Conservation (phyloP, 495 filamentous ascomycete species). For the Podospora sp. region DNA sequence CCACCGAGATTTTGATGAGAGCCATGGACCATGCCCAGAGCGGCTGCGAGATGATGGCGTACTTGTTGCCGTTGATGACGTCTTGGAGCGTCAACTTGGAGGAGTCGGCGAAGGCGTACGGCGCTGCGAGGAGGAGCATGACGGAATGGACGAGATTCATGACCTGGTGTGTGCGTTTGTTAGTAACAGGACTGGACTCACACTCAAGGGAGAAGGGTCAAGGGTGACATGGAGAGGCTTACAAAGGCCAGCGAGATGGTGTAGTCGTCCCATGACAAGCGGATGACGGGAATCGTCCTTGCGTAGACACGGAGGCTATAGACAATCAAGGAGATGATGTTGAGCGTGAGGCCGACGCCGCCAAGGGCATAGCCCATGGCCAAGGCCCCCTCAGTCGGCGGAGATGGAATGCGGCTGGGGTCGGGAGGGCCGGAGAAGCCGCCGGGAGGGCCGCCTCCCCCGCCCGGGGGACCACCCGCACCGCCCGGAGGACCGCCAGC, state of each 20-base stretch:
- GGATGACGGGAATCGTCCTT: conserved; percentile 18
- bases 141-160: conserved; percentile 20
- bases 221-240: background rate
- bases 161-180: background rate
- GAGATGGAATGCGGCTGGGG: conserved; percentile 20
- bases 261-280: conserved; percentile 27
- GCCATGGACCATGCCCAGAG: conserved; percentile 30
- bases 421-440: conserved; percentile 12
- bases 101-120: conserved; percentile 23
- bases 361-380: conserved; percentile 14
- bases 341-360: conserved; percentile 19
- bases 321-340: conserved; percentile 25
- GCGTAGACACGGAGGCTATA: conserved; percentile 20
- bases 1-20: conserved; percentile 26
- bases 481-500: too few relatives aligned
- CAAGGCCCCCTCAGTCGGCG: conserved; percentile 20
- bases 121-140: conserved; percentile 21
- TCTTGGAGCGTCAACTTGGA: conserved; percentile 15
- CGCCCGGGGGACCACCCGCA: too few relatives aligned
- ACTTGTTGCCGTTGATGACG: conserved; percentile 25
- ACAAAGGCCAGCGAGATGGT: conserved; percentile 22
- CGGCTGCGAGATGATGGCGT: conserved; percentile 26
- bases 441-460: too few relatives aligned
- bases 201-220: background rate
- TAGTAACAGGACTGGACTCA: too few relatives aligned